Evolutionary conservation across 768 basidiomycete species (phyloP), one percentile per base, ranked within the genome.

Genomic region (Mycena galopus): DNA sequence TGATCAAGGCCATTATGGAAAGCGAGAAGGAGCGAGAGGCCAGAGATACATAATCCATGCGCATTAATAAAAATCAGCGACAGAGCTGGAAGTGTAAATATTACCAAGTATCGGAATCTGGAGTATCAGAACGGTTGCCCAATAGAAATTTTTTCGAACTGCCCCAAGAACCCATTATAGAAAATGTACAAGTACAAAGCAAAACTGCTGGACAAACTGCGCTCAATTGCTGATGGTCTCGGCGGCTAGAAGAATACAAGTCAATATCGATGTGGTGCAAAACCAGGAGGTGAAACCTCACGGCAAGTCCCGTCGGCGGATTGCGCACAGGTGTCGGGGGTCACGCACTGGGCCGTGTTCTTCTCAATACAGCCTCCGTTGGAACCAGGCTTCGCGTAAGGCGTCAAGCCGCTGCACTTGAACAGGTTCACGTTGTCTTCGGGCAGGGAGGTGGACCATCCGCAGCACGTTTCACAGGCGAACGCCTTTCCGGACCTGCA

Each of bases 1-100:
- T 97, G 96, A 94, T 97, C 78, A 93, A 93, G 82, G 93, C 91
- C 1, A 92, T 98, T 55, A 89, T 90, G 86, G 90, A 93, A 76
- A 91, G 88, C 51, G 87, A 88, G 56, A 69, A 55, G 61, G 61
- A 56, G 21, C 37, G 67, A 56, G 67, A 69, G 53, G 47, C 65
- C 35, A 56, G 14, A 17, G 39, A 58, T 5, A 5, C 2, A 42
- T 47, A 33, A 17, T 14, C n/a, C n/a, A n/a, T n/a, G n/a, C n/a
- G n/a, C n/a, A n/a, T n/a, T n/a, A n/a, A n/a, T n/a, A n/a, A n/a
- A n/a, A n/a, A n/a, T n/a, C n/a, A n/a, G n/a, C n/a, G n/a, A n/a
- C n/a, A n/a, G n/a, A n/a, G n/a, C n/a, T n/a, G n/a, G n/a, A n/a
- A n/a, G n/a, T n/a, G n/a, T n/a, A n/a, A n/a, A n/a, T n/a, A n/a